These are phyloP conservation scores for Silene vulgaris DNA, from an alignment of 179 eudicot species.

Conservation along the genomic window DNA sequence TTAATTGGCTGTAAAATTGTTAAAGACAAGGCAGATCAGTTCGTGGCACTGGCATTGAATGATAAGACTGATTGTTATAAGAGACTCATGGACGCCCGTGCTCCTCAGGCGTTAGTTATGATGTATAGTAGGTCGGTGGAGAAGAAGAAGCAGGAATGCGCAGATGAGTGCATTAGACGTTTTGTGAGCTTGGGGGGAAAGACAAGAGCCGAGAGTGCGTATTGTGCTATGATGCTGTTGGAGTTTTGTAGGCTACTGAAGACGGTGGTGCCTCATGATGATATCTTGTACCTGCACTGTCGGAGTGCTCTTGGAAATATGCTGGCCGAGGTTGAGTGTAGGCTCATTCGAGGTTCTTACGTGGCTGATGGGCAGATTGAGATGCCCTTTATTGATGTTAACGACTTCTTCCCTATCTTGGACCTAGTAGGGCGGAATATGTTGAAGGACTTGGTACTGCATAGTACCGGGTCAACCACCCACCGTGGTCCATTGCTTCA, in stretches of 20 bases:
- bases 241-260: slow-evolving; percentile 63
- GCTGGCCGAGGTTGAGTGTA: slow-evolving; percentile 29
- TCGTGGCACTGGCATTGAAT: not conserved
- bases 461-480: slow-evolving; percentile 21
- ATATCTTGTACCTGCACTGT: slow-evolving; percentile 48
- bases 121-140: slow-evolving; percentile 46
- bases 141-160: slow-evolving; percentile 31
- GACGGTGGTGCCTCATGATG: slow-evolving; percentile 27
- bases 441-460: slow-evolving; percentile 24
- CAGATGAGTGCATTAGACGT: slow-evolving; percentile 41
- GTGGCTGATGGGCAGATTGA: not conserved
- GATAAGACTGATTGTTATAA: slow-evolving; percentile 34
- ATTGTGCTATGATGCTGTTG: slow-evolving; percentile 47
- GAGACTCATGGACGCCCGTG: slow-evolving; percentile 47
- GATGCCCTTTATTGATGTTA: slow-evolving; percentile 21
- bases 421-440: slow-evolving; percentile 47
- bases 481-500: slow-evolving; percentile 21
- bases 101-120: slow-evolving; percentile 55
- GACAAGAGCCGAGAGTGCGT: slow-evolving; percentile 10
- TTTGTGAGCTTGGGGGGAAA: slow-evolving; percentile 34
- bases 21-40: slow-evolving; percentile 23
- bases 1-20: not conserved
- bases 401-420: slow-evolving; percentile 52
- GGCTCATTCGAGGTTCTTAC: not conserved
- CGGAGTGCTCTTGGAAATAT: slow-evolving; percentile 57